Percentiles rank a stretch among this genome's conserved stretches.
These are phyloP conservation scores for Filobasidium uniguttulatum DNA, from an alignment of 1,284 basidiomycete genomes.

Conservation along the genomic window DNA sequence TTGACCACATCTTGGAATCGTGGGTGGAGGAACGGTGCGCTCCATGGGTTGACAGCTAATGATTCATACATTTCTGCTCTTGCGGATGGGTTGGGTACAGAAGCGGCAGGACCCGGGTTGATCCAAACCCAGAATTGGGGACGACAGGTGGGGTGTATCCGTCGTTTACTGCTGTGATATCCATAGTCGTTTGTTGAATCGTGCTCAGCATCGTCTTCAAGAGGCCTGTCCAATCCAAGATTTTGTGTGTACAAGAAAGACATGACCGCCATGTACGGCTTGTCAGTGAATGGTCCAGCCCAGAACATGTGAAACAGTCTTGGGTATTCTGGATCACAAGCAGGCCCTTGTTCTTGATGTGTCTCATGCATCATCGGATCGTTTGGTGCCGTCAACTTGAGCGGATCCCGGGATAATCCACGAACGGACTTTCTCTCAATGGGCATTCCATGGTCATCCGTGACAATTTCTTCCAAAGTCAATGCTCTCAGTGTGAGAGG, in stretches of 20 bases:
- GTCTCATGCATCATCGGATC: too few relatives aligned
- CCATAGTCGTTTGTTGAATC: too few relatives aligned
- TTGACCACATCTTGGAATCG: conserved; percentile 65
- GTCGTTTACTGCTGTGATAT: too few relatives aligned
- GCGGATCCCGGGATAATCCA: conserved; percentile 20
- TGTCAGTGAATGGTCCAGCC: conserved; percentile 71
- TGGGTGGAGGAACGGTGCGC: conserved; percentile 65
- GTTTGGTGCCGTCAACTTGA: conserved; percentile 26
- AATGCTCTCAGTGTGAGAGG: too few relatives aligned
- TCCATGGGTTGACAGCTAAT: conserved; percentile 65
- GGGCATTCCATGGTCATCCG: background rate
- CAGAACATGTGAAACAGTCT: conserved; percentile 74
- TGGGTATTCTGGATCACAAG: conserved; percentile 57
- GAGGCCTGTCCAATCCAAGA: conserved; percentile 47
- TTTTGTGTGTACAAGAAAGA: conserved; percentile 73
- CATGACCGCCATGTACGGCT: conserved; percentile 61
- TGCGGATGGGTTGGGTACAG: conserved; percentile 58
- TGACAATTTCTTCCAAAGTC: conserved; percentile 1
- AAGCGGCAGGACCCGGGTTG: conserved; percentile 52
- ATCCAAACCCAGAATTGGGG: conserved; percentile 82
- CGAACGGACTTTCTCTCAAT: conserved; percentile 2
- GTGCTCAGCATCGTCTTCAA: conserved; percentile 17
- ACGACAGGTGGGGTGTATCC: conserved; percentile 43
- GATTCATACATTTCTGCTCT: conserved; percentile 51
- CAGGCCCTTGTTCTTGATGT: conserved; percentile 24